phyloP scores from a whole-genome alignment of 2,329 filamentous ascomycete genomes.

The Colletotrichum neosansevieriae region DNA sequence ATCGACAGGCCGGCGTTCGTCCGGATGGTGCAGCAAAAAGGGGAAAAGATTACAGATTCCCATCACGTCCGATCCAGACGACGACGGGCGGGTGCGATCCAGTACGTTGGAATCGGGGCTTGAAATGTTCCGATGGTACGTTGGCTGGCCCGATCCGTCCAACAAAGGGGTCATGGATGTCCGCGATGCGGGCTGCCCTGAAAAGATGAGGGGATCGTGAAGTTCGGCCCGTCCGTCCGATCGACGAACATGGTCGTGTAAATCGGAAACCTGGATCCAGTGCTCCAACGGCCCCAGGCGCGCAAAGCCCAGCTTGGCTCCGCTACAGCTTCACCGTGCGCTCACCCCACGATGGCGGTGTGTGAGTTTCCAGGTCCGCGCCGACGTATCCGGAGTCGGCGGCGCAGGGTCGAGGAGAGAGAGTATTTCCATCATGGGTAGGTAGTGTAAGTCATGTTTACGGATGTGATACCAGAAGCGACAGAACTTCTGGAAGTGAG shows the following conservation, averaged over 20 bases:
- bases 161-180: conserved; percentile 27
- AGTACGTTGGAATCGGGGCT: conserved; percentile 33
- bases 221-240: conserved; percentile 32
- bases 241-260: conserved; percentile 19
- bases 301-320: too few relatives aligned
- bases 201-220: conserved; percentile 33
- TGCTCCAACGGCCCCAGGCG: neutral
- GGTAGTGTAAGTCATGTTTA: neutral
- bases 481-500: too few relatives aligned
- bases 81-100: conserved; percentile 9
- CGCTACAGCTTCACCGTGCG: neutral
- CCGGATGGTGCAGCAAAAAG: conserved; percentile 22
- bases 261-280: conserved; percentile 33
- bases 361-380: neutral
- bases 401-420: neutral
- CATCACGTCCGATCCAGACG: conserved; percentile 25
- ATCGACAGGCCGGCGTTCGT: conserved; percentile 15
- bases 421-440: neutral
- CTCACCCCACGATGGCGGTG: neutral
- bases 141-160: conserved; percentile 33
- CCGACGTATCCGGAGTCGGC: neutral
- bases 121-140: conserved; percentile 30
- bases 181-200: conserved; percentile 34
- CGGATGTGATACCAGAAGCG: too few relatives aligned
- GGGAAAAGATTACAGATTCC: neutral